Evolutionary conservation across 345 rosid species (phyloP).

Genomic region (Erucastrum elatum): DNA sequence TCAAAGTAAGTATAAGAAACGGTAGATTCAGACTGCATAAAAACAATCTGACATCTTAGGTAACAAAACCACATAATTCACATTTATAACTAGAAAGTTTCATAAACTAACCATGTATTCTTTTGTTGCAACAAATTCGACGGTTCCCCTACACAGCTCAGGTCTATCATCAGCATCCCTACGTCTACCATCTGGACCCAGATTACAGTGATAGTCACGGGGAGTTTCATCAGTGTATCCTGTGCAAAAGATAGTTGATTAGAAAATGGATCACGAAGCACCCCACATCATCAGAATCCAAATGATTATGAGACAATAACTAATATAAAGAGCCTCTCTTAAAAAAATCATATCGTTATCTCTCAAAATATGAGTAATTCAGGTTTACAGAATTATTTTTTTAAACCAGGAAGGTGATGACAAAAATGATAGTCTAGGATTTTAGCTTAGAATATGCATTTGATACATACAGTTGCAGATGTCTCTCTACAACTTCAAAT

Average conservation of each 20-base stretch:
- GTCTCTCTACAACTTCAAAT: not conserved
- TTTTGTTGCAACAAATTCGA: slow-evolving; percentile 88
- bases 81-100: slow-evolving; percentile 46
- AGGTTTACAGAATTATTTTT: not conserved
- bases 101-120: slow-evolving; percentile 85
- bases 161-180: slow-evolving; percentile 96
- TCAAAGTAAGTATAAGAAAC: not conserved
- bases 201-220: slow-evolving; percentile 84
- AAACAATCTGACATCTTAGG: not conserved
- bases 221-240: slow-evolving; percentile 86
- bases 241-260: slow-evolving; percentile 33
- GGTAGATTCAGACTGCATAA: not conserved
- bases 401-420: slow-evolving; percentile 19
- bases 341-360: slow-evolving; percentile 5
- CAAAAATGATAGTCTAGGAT: slow-evolving; percentile 14
- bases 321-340: slow-evolving; percentile 4
- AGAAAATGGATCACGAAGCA: slow-evolving; percentile 13
- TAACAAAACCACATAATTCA: slow-evolving; percentile 1
- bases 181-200: slow-evolving; percentile 93
- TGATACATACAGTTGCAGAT: slow-evolving; percentile 16
- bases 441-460: slow-evolving; percentile 4
- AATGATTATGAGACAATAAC: not conserved
- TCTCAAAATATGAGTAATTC: slow-evolving; percentile 14
- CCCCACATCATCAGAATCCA: not conserved
- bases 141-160: slow-evolving; percentile 90